These are phyloP conservation scores for Bipolaris gigantea DNA, from an alignment of 2,329 filamentous ascomycete genomes.

Conservation along the genomic window DNA sequence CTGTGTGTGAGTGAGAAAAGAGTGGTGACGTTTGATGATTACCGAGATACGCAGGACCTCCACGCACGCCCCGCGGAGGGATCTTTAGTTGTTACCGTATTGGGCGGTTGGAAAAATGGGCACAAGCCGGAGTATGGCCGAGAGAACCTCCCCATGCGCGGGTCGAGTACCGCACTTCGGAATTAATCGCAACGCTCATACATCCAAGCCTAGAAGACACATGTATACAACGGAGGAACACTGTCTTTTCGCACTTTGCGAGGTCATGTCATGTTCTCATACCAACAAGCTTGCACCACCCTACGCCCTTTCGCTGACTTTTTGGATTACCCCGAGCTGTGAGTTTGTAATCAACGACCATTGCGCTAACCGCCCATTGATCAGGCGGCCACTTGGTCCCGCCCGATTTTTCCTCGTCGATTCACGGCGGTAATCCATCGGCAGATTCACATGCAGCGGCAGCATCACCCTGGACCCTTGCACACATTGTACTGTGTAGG, in stretches of 20 bases:
- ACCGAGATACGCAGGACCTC: constrained; percentile 16
- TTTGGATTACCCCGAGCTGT: not conserved
- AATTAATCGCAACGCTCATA: not conserved
- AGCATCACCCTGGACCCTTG: not conserved
- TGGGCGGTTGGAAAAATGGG: constrained; percentile 8
- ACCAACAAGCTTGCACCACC: not conserved
- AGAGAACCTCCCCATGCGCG: constrained; percentile 9
- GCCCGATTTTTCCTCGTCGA: constrained; percentile 6
- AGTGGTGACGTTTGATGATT: constrained; percentile 24
- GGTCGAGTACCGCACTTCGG: not conserved
- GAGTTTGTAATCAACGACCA: constrained; percentile 4
- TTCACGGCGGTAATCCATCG: not conserved
- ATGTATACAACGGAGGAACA: not conserved
- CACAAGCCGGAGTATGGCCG: constrained; percentile 11
- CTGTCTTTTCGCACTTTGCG: not conserved
- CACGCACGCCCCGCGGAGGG: constrained; percentile 27
- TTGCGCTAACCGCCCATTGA: not conserved
- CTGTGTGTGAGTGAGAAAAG: constrained; percentile 12
- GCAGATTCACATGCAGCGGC: not conserved
- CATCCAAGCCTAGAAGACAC: too few relatives aligned
- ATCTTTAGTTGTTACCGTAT: constrained; percentile 17
- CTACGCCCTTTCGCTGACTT: not conserved
- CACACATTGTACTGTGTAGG: not conserved
- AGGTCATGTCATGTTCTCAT: not conserved
- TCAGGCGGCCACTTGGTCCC: not conserved